Evolutionary conservation across 2,329 filamentous ascomycete genomes (phyloP), one percentile per base, ranked within the genome.

Genomic region (Alternaria dauci): DNA sequence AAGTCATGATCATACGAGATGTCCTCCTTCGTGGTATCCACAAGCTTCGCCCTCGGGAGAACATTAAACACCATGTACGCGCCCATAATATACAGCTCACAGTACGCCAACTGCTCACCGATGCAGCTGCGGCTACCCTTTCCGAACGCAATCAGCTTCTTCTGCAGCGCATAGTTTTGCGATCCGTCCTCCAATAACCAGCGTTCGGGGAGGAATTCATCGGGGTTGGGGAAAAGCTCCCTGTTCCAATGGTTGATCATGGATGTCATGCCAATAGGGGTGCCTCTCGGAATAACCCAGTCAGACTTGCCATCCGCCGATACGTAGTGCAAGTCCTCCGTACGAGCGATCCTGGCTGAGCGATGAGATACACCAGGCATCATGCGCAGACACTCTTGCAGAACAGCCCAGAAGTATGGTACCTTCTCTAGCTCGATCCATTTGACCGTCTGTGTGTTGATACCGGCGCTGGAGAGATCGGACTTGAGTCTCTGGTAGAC

Each of bases 381-480:
- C 66, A 78, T 65, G n/a, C 77, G 74, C 26, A 78, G 62, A 43
- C 71, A 76, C 61, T 79, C 78, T 36, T 70, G 65, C n/a, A 79
- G 52, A 3, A 76, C 58, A 28, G 75, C 76, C 55, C 69, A 70
- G 46, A 78, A 69, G 53, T 74, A 77, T 0, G 76, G 75, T 3
- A 71, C 65, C 36, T 71, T 70, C 43, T 76, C 72, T 8, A 74
- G 66, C 16, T 73, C 66, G 30, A 63, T 36, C 63, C 64, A 70
- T 28, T 65, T 68, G 26, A 69, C 36, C 26, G 58, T 65, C 20
- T 66, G 58, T 2, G 55, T 20, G 28, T 59, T 62, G 43, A 68
- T 34, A 16, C 60, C 59, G 11, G 58, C 56, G 23, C 43, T 65
- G 36, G 57, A 66, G 48, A 72, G 68, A 20, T 69, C 72, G 42